These are phyloP conservation scores for Solanum verrucosum DNA, from an alignment of 257 asterid genomes.

Conservation along the genomic window DNA sequence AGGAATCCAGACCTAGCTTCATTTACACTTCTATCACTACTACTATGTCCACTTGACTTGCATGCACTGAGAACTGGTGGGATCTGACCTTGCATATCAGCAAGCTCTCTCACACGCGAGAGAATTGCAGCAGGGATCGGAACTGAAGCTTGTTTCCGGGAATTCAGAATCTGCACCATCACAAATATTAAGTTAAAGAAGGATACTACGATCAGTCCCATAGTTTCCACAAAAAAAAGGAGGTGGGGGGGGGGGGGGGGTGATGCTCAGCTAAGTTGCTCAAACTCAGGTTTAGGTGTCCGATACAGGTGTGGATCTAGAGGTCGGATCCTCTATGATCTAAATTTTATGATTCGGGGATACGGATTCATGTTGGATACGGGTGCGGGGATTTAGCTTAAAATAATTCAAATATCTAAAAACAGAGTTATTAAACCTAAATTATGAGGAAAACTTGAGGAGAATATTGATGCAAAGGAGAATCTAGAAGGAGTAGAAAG, in stretches of 20 bases:
- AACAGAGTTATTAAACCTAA: neutral
- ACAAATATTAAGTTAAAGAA: neutral
- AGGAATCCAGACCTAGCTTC: slow-evolving; percentile 37
- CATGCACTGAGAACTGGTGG: slow-evolving; percentile 32
- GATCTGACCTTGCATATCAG: slow-evolving; percentile 53
- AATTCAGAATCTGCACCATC: slow-evolving; percentile 35
- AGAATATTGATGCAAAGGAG: neutral
- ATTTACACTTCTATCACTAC: slow-evolving; percentile 16
- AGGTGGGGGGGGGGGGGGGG: neutral
- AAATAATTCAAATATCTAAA: neutral
- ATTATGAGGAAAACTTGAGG: neutral
- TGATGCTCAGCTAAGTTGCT: too few relatives aligned
- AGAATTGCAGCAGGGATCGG: slow-evolving; percentile 77
- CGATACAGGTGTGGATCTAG: neutral
- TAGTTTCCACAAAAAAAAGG: neutral
- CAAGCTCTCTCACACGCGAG: slow-evolving; percentile 75
- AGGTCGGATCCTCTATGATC: neutral
- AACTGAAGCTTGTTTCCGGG: slow-evolving; percentile 62
- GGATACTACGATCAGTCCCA: neutral
- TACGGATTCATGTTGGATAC: neutral
- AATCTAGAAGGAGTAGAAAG: neutral
- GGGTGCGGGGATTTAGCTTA: neutral
- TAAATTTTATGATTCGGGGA: neutral
- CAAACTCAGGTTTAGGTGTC: too few relatives aligned
- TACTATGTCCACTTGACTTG: slow-evolving; percentile 28